Evolutionary conservation across 306 rosid species (phyloP).

Genomic region (Geum urbanum): DNA sequence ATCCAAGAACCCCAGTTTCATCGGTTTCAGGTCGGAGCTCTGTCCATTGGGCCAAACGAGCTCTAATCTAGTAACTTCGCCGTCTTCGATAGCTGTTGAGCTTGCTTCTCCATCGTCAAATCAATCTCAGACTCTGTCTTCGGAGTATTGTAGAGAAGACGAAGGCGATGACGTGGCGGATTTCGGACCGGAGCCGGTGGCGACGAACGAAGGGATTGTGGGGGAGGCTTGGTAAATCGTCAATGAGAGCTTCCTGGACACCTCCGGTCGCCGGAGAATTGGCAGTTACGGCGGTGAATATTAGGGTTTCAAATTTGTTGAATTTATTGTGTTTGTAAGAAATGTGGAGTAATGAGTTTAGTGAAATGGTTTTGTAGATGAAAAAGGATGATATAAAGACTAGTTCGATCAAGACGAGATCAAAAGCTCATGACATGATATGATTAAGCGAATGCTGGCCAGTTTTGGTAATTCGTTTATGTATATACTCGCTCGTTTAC

Average conservation of each 20-base stretch:
- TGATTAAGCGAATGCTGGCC: slow-evolving; percentile 75
- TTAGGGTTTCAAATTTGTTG: not conserved
- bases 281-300: slow-evolving; percentile 48
- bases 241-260: slow-evolving; percentile 63
- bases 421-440: slow-evolving; percentile 84
- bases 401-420: slow-evolving; percentile 64
- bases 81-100: slow-evolving; percentile 37
- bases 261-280: slow-evolving; percentile 47
- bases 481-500: not conserved
- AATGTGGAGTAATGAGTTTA: not conserved
- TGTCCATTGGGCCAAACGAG: slow-evolving; percentile 23
- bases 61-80: too few relatives aligned
- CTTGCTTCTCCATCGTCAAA: slow-evolving; percentile 18
- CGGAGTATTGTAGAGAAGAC: slow-evolving; percentile 48
- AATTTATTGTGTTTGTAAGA: not conserved
- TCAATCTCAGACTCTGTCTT: slow-evolving; percentile 11
- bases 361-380: slow-evolving; percentile 33
- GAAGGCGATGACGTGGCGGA: slow-evolving; percentile 27
- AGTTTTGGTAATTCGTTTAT: slow-evolving; percentile 51
- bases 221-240: slow-evolving; percentile 96
- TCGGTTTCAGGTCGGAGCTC: slow-evolving; percentile 13
- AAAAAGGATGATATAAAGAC: slow-evolving; percentile 57
- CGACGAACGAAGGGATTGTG: slow-evolving; percentile 64
- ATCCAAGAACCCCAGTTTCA: slow-evolving; percentile 24
- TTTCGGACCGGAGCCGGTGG: slow-evolving; percentile 32